Evolutionary conservation across 352 stramenopile species (phyloP), one percentile per base, ranked within the genome.

Genomic region (Globisporangium ultimum): DNA sequence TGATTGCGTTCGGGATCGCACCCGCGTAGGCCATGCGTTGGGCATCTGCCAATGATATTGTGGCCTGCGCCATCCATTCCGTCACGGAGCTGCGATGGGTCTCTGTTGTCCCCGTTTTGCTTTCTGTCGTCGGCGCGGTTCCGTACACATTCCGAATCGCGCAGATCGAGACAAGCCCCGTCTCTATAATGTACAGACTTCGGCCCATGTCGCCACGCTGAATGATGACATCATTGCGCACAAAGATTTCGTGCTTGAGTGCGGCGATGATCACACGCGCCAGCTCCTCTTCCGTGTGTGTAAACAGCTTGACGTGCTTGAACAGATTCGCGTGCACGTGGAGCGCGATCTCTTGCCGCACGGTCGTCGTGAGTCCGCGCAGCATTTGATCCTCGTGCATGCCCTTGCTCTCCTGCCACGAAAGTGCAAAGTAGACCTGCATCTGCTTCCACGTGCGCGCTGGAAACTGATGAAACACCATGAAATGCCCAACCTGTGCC

Each of bases 341-440:
- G 18, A 86, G 73, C 10, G 78, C 76, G 52, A 91, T 71, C 32
- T 89, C 79, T 32, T 86, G 73, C 5, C 76, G 70, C 18, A 89
- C 64, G 0, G 74, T 72, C 1, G 63, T 68, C 13, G 79, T 78
- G 32, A 91, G 47, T 4, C 79, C 79, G 11, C 71, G 60, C 2
- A 91, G 64, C 45, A 83, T 64, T 24, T 87, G 61, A 11, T 80
- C 68, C 50, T 89, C 80, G 43, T 78, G 70, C 47, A 85, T 79
- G 11, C 82, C 82, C 21, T 87, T 82, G 68, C 71, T 89, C 46
- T 89, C 76, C 10, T 80, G 65, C 82, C 82, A 89, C 41, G 72
- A 78, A 1, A 89, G 64, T 13, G 78, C 67, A 55, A 89, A 89
- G 60, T 89, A 91, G 7, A 87, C 65, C 53, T 89, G 77, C 80